Base-by-base conservation (phyloP, 2,329 filamentous ascomycete genomes). In the Acephala macrosclerotiorum region DNA sequence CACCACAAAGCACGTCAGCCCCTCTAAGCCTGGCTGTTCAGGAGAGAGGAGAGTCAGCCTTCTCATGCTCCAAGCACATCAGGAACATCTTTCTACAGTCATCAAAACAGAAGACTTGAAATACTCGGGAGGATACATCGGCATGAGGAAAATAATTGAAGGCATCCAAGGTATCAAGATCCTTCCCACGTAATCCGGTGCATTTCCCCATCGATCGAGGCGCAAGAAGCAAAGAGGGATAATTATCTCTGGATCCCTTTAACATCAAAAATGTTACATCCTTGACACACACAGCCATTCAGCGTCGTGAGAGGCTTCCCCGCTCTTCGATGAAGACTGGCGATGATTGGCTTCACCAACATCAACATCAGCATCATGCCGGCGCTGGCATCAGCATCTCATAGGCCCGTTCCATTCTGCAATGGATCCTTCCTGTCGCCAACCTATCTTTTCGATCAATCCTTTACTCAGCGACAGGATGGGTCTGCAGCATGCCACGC, bases 221-320 rank as follows among this genome's bases (percentile, higher is more conserved):
- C 57, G 29, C 12, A 47, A 47, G 29, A 60, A 53, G 57, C 35
- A 64, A 64, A 53, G 42, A 64, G 62, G 63, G 58, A 61, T 64
- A 66, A 69, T 64, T 58, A 63, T 61, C 53, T 66, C 49, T 53
- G 49, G 38, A 42, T 64, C 63, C 61, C 59, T 63, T 60, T 61
- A 61, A 55, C 55, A 58, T 63, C 40, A 63, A 60, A 63, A 63
- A 16, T 63, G 64, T 66, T 60, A 42, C 61, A 68, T 60, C 70
- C 69, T 68, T 70, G 69, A 63, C 26, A 51, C 70, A 71, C 71
- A 73, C 70, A 65, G 40, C 72, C 72, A 73, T 72, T 72, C 29
- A 63, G 59, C 51, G 53, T 22, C 12, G 57, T 29, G 20, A 29
- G 47, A 40, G 38, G 18, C 42, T 72, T 68, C 71, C 71, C 71